These are phyloP conservation scores for Escallonia herrerae DNA, from an alignment of 129 eudicot genomes.

Conservation along the genomic window DNA sequence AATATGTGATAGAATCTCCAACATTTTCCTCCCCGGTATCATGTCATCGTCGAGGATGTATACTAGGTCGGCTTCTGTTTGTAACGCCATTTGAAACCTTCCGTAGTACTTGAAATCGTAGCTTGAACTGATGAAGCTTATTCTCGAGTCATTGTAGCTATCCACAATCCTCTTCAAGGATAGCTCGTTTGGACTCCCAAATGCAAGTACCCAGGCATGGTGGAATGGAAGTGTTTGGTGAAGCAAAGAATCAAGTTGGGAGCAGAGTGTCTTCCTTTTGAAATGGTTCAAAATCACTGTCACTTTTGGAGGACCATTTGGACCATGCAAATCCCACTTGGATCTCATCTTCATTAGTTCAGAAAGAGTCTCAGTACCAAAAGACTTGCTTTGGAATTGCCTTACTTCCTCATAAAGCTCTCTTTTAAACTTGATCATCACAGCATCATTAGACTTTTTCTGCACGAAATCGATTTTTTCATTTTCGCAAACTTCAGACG, in stretches of 20 bases:
- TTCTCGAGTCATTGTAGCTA: conserved; percentile 68
- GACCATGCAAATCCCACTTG: conserved; percentile 54
- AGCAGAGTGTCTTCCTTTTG: conserved; percentile 86
- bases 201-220: conserved; percentile 91
- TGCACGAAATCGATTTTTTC: conserved; percentile 89
- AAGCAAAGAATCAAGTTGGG: conserved; percentile 73
- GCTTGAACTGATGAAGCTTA: conserved; percentile 76
- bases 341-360: conserved; percentile 83
- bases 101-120: conserved; percentile 95
- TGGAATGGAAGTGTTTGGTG: conserved; percentile 91
- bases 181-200: conserved; percentile 78
- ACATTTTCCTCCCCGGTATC: conserved; percentile 91
- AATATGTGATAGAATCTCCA: conserved; percentile 76
- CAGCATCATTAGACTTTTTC: conserved; percentile 72
- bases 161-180: conserved; percentile 63
- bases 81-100: conserved; percentile 90
- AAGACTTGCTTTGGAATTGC: conserved; percentile 40
- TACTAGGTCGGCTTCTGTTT: conserved; percentile 82
- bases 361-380: conserved; percentile 52
- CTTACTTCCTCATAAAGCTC: conserved; percentile 70
- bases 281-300: conserved; percentile 89
- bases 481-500: conserved; percentile 61
- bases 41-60: conserved; percentile 88
- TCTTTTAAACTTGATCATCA: conserved; percentile 77
- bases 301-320: conserved; percentile 45